Evolutionary conservation across 179 eudicot genomes (phyloP), one percentile per base, ranked within the genome.

Genomic region (Amaranthus tricolor): DNA sequence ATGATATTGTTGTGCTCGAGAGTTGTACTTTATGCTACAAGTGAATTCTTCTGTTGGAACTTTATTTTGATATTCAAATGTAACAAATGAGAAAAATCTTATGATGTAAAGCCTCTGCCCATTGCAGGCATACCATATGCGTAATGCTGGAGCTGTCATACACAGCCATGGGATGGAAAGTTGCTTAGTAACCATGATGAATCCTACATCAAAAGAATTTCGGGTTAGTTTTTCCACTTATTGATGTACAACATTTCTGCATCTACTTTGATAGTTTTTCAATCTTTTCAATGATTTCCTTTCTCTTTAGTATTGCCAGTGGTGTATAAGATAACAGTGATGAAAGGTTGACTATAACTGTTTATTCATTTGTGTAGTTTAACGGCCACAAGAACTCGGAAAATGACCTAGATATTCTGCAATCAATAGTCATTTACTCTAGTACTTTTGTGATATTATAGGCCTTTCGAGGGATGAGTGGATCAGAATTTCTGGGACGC

Each of bases 161-260:
- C 99, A 93, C 84, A 96, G 99, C 73, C 99, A 96, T 81, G 99
- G 99, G 54, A 91, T 91, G 92, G 98, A 96, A 84, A 91, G 96
- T 71, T 96, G 99, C 78, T 75, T 96, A 2, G 97, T 88, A 50
- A 93, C 99, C 61, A 93, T 96, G 99, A 79, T 96, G 76, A 80
- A 96, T 71, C 99, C 98, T 43, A 74, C 82, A 59, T 76, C 92
- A 21, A 96, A 93, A 85, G 99, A 96, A 80, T 93, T 93, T 66
- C 86, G 94, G 73, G 98, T 93, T 85, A 85, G 76, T 75, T 70
- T 9, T 70, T 78, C 45, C 45, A 62, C 66, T 15, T 40, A 45
- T 66, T 74, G 61, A 31, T 57, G 52, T 56, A 11, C 71, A 21
- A 31, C 49, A 48, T 49, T 74, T 17, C 73, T 20, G 54, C 31